A percentile compares a stretch with the other conserved stretches of the same genome.
Conservation (phyloP, 2,329 filamentous ascomycete species). For the Pseudodiploospora longispora region DNA sequence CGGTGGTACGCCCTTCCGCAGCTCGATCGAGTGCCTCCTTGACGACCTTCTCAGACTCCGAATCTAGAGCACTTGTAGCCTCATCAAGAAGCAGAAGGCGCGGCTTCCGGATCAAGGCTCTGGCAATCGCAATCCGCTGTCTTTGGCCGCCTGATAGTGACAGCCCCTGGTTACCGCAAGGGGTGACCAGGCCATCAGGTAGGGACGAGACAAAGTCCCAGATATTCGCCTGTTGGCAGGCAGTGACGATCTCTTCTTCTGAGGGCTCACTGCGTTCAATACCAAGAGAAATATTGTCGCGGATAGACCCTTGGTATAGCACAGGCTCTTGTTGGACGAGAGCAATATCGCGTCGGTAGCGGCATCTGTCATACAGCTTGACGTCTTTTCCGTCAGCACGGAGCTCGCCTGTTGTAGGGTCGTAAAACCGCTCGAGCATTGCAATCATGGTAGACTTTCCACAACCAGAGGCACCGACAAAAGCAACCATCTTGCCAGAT, state of each 20-base stretch:
- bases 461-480: slow-evolving; percentile 50
- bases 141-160: slow-evolving; percentile 66
- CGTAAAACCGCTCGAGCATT: slow-evolving; percentile 38
- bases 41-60: slow-evolving; percentile 57
- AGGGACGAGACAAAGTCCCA: slow-evolving; percentile 48
- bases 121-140: slow-evolving; percentile 65
- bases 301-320: slow-evolving; percentile 42
- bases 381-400: slow-evolving; percentile 22
- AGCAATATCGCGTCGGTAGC: slow-evolving; percentile 27
- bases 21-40: slow-evolving; percentile 51
- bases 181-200: slow-evolving; percentile 52
- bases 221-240: slow-evolving; percentile 47
- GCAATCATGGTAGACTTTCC: slow-evolving; percentile 54
- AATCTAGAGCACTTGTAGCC: slow-evolving; percentile 58
- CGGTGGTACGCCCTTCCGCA: slow-evolving; percentile 38
- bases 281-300: slow-evolving; percentile 48
- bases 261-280: slow-evolving; percentile 20
- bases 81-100: slow-evolving; percentile 64
- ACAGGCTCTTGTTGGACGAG: slow-evolving; percentile 35
- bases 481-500: slow-evolving; percentile 42
- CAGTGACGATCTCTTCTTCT: slow-evolving; percentile 35
- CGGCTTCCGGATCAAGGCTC: slow-evolving; percentile 60
- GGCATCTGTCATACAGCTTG: slow-evolving; percentile 18
- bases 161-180: slow-evolving; percentile 58
- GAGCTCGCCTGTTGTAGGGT: slow-evolving; percentile 23